Base-by-base conservation (phyloP, 1,139 yeast genomes). In the Yamadazyma sp. region DNA sequence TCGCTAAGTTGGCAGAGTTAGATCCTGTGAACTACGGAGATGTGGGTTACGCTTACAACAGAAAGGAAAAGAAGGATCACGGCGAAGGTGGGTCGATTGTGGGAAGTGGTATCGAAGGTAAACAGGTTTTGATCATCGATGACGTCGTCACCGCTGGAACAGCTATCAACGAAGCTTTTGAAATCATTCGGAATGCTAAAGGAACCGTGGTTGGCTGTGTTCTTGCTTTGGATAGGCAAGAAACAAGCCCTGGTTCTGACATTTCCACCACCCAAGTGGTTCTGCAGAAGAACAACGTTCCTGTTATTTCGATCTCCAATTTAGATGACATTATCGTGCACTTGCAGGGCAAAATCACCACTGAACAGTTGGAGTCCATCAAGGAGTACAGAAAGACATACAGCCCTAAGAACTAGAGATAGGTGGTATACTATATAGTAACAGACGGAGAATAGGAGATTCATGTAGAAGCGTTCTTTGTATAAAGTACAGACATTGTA, bases 131-230 rank as follows among this genome's bases (percentile, higher is more conserved):
- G 55, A 85, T 92, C 54, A 88, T 92, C 49, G 98, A 92, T 63
- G 98, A 92, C 56, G 98, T 92, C 37, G 91, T 92, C 81, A 92
- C 98, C 44, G 98, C 98, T 2, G 98, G 98, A 30, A 92, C 98
- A 43, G 98, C 98, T 39, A 89, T 91, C 59, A 86, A 85, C 55
- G 98, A 92, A 65, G 97, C 98, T 1, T 86, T 88, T 52, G 81
- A 76, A 39, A 86, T 92, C 54, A 88, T 92, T 54, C 71, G 71
- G 18, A 69, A 59, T 20, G 92, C 83, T 53, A 71, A 79, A 32
- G 98, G 96, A 39, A 57, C 68, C 17, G 85, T 88, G 25, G 87
- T 80, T 32, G 98, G 95, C 3, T 79, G 89, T 45, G 83, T 89
- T 48, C 87, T 92, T 56, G 96, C 97, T 17, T 77, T 92, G 54